phyloP scores from a whole-genome alignment of 73 alveolate species.

The Paramecium primaurelia region DNA sequence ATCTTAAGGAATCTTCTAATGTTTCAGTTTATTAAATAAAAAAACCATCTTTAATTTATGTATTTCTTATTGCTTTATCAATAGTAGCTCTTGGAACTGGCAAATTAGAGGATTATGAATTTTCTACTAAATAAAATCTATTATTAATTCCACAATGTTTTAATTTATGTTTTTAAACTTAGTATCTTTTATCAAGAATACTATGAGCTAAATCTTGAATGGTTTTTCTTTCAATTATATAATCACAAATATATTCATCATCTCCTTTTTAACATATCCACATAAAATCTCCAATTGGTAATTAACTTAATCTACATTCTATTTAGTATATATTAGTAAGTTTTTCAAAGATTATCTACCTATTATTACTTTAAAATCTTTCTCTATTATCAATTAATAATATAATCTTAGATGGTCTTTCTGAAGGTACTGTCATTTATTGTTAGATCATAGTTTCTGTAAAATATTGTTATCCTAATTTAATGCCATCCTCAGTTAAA shows the following conservation, averaged over 20 bases:
- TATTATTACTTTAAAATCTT: neutral
- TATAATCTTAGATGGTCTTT: neutral
- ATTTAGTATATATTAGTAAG: neutral
- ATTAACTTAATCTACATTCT: neutral
- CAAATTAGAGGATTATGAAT: conserved; percentile 56
- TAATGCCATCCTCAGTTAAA: conserved; percentile 25
- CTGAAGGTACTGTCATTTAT: neutral
- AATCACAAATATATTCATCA: conserved; percentile 86
- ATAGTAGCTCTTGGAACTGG: conserved; percentile 52
- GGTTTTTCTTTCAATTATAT: conserved; percentile 91
- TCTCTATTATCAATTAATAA: conserved; percentile 45
- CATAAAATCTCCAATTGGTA: conserved; percentile 45
- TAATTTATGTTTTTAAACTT: conserved; percentile 84
- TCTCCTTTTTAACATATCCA: conserved; percentile 25
- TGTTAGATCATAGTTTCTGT: neutral
- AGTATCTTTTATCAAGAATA: conserved; percentile 90
- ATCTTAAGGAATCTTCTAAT: conserved; percentile 61
- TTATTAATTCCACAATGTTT: conserved; percentile 82
- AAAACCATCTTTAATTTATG: conserved; percentile 67
- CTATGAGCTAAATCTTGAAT: conserved; percentile 88
- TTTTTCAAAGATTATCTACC: neutral
- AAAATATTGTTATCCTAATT: neutral
- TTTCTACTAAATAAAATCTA: conserved; percentile 86
- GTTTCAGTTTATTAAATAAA: conserved; percentile 51
- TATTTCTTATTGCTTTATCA: conserved; percentile 66